Percentiles rank a stretch among this genome's conserved stretches.
Conservation (phyloP, 495 filamentous ascomycete genomes). For the Friedmanniomyces simplex region DNA sequence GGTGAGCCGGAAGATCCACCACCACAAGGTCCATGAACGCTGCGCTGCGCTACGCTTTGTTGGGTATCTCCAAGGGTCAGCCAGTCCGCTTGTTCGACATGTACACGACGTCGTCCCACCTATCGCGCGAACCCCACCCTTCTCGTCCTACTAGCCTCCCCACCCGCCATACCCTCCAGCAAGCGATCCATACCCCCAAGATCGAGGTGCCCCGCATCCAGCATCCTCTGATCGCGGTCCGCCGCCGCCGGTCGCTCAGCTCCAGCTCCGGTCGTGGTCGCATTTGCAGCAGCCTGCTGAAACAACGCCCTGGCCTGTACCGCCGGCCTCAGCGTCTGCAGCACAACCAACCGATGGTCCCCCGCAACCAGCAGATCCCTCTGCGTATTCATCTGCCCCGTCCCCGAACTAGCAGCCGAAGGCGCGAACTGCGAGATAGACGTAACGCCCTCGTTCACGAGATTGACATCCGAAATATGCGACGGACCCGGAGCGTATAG, state of each 20-base stretch:
- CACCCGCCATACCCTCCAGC: constrained; percentile 28
- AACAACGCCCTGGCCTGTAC: not conserved
- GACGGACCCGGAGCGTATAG: constrained; percentile 24
- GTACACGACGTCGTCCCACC: not conserved
- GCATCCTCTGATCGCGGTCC: constrained; percentile 26
- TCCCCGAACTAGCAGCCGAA: not conserved
- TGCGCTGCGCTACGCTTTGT: not conserved
- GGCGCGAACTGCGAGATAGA: constrained; percentile 24
- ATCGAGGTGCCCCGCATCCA: constrained; percentile 29
- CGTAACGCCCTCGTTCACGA: constrained; percentile 24
- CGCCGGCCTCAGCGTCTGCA: constrained; percentile 12
- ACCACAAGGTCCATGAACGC: not conserved
- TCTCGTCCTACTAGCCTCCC: constrained; percentile 11
- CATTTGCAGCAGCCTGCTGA: not conserved
- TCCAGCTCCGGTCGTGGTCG: not conserved
- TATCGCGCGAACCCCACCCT: constrained; percentile 30
- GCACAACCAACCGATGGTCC: constrained; percentile 31
- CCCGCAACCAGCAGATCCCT: constrained; percentile 24
- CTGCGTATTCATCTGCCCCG: constrained; percentile 21
- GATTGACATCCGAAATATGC: constrained; percentile 21
- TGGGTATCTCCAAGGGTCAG: not conserved
- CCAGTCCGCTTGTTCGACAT: too few species aligned
- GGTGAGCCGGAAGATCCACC: too few species aligned
- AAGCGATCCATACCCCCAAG: constrained; percentile 32
- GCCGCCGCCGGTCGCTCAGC: not conserved